Conservation (phyloP, 129 eudicot species). For the Pittosporum tobira region DNA sequence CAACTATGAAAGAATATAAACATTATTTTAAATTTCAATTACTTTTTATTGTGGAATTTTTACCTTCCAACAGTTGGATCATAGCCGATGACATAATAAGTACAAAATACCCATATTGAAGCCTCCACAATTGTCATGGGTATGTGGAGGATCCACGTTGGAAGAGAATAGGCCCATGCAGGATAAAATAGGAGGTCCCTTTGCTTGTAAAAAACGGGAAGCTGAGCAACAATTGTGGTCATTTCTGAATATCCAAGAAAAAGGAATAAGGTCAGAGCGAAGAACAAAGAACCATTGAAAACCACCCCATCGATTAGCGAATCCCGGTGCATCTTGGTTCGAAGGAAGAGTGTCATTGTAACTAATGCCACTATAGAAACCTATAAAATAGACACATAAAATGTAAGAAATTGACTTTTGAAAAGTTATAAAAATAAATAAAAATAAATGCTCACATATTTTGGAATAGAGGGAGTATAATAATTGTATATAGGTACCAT, state of each 20-base stretch:
- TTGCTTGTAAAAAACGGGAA: conserved; percentile 79
- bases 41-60: not conserved
- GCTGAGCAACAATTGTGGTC: conserved; percentile 53
- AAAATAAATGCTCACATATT: conserved; percentile 26
- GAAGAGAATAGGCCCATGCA: conserved; percentile 65
- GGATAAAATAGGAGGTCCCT: conserved; percentile 70
- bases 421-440: not conserved
- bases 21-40: not conserved
- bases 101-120: conserved; percentile 33
- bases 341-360: conserved; percentile 15
- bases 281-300: conserved; percentile 15
- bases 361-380: not conserved
- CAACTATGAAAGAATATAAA: not conserved
- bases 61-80: conserved; percentile 78
- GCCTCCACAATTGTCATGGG: conserved; percentile 58
- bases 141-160: conserved; percentile 53
- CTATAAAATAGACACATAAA: conserved; percentile 1
- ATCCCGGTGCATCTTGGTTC: conserved; percentile 4
- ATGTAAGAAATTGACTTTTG: not conserved
- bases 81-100: conserved; percentile 60
- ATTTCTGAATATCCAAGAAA: conserved; percentile 61
- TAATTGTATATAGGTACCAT: no score
- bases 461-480: no score
- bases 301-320: conserved; percentile 2
- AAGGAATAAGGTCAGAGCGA: not conserved